These are phyloP conservation scores for Ottelia alismoides DNA, from an alignment of 106 monocot genomes.

Conservation along the genomic window DNA sequence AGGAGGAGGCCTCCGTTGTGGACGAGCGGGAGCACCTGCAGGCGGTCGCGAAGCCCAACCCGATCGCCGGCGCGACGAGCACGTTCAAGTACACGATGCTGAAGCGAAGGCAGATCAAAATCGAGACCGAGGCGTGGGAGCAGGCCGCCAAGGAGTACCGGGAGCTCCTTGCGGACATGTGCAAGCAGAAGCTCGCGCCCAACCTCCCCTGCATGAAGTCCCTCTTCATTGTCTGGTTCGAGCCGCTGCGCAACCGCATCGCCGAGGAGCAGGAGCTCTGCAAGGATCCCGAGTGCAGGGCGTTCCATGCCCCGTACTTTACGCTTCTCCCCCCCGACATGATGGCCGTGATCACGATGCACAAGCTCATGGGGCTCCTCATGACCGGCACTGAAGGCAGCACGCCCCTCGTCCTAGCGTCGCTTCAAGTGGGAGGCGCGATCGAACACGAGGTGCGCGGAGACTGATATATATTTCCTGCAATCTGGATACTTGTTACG, in stretches of 20 bases:
- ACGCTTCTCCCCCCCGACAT: conserved; percentile 65
- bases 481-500: neutral
- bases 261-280: conserved; percentile 42
- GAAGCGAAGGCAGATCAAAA: conserved; percentile 55
- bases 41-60: neutral
- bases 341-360: conserved; percentile 99
- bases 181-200: conserved; percentile 77
- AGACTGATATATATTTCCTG: neutral
- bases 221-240: conserved; percentile 90
- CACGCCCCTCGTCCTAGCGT: conserved; percentile 53
- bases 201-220: conserved; percentile 89
- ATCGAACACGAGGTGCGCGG: conserved; percentile 80
- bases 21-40: conserved; percentile 7
- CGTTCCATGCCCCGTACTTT: conserved; percentile 29
- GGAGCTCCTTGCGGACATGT: conserved; percentile 81
- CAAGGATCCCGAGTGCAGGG: conserved; percentile 13
- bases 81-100: conserved; percentile 18
- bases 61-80: neutral
- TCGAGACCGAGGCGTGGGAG: conserved; percentile 93
- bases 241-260: conserved; percentile 67
- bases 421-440: conserved; percentile 56
- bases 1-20: conserved; percentile 17
- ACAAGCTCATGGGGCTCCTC: conserved; percentile 82
- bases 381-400: conserved; percentile 60
- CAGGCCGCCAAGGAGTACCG: conserved; percentile 84